Base-by-base conservation (phyloP, 1,284 basidiomycete species). In the Phlebopus sp. region DNA sequence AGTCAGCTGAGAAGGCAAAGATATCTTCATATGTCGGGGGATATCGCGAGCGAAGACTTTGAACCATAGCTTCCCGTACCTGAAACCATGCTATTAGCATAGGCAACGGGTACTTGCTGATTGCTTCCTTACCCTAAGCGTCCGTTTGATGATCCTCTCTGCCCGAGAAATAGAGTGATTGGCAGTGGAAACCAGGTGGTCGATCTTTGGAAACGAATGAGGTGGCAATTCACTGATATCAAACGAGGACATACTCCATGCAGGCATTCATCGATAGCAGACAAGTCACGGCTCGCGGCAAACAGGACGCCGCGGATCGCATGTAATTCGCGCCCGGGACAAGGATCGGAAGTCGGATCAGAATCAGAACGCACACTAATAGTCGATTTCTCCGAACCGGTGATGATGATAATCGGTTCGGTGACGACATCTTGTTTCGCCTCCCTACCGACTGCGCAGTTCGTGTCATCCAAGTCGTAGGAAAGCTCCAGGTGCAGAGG, bases 201-300 rank as follows among this genome's bases (percentile, higher is more conserved):
- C 77, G 15, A 78, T 77, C 78, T 82, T 49, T 8, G 21, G 44
- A 44, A 21, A 23, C 46, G 35, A 42, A 39, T 61, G 1, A 65
- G 49, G 3, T 42, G 39, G 53, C 18, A 15, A 52, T 57, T 38
- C 45, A 44, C 47, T 7, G 52, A 54, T 23, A 4, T 14, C 10
- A 15, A 51, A 58, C 47, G 42, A 40, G 25, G 52, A 29, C 46
- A 53, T 53, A 69, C 64, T 52, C 53, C 59, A 41, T 67, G 59
- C 53, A 68, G 39, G 21, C 51, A 58, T 42, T 77, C 71, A 35
- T 75, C 71, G 37, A 84, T 79, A 35, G 68, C 68, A 11, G 69
- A 69, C 17, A 86, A 60, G 56, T 86, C 84, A 36, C 75, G 74
- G 47, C 70, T 70, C 3, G 77, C 79, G 7, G 74, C 72, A 39